Base-by-base conservation (phyloP, 2,329 filamentous ascomycete genomes). In the Bipolaris sorokiniana region DNA sequence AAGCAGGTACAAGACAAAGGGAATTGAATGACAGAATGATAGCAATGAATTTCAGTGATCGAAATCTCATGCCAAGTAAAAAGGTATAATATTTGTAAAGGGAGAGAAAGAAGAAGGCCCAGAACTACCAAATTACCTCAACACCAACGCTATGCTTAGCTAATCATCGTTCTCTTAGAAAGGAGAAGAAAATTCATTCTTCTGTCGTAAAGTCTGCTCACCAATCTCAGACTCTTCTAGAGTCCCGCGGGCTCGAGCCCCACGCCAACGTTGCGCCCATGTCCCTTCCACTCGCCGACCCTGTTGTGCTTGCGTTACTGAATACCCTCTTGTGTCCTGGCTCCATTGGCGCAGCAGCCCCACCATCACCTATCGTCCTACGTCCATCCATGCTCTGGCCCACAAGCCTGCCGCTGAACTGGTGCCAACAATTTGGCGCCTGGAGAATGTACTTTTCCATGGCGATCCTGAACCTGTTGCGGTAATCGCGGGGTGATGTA, bases 401-500 rank as follows among this genome's bases (percentile, higher is more conserved):
- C 2, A 66, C 67, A 20, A 71, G 54, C 4, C 70, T 48, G 0
- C 70, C 72, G 2, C 63, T 61, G 22, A 91, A 91, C 62, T 89
- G 83, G 72, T 91, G 88, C 89, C 89, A 92, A 74, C 87, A 90
- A 68, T 90, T 90, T 5, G 89, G 89, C 10, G 88, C 86, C 73
- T 90, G 88, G 23, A 92, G 79, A 53, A 91, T 91, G 67, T 91
- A 91, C 84, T 92, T 88, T 68, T 92, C 91, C 95, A 99, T 99
- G 11, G 93, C 93, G 78, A 97, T 94, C 64, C 95, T 82, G 80
- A 99, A 99, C 5, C 95, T 88, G 66, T 90, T 93, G 77, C 97
- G 96, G 76, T 99, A 99, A 78, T 99, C 95, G 79, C 95, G 96
- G 2, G 95, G 96, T 77, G 91, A 96, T 10, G 95, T 99, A 48